Evolutionary conservation across 495 filamentous ascomycete species (phyloP), one percentile per base, ranked within the genome.

Genomic region (Penicillium lividum): DNA sequence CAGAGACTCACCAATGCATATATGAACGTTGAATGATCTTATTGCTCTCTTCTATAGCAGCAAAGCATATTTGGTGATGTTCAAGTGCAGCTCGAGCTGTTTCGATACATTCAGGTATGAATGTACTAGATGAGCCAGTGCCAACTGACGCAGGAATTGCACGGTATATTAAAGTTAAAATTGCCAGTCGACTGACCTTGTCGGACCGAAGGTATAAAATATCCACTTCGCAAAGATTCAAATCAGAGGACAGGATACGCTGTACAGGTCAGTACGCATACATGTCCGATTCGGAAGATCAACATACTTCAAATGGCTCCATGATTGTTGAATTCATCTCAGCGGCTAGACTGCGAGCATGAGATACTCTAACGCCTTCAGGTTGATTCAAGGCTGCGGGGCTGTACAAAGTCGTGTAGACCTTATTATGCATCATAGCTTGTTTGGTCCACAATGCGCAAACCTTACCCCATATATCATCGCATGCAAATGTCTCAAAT

Each of bases 341-440:
- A 6, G 58, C 53, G 27, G 71, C 74, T n/a, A 79, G 48, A 11
- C 54, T 61, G 7, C 65, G 63, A 0, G 75, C 77, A 51, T 70
- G 64, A 4, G 59, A 53, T 5, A 68, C 67, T 11, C 85, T 73
- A 31, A 82, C 72, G 13, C 66, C 67, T 36, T 78, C 77, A 2
- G 78, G 70, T 50, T 77, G 76, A 0, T 73, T 71, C 46, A 89
- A 66, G 4, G 84, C 85, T 0, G 76, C 78, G 4, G 85, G 85
- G 52, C 82, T 85, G 60, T 87, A 89, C 29, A 89, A 68, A 28
- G 79, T 71, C 52, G 84, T 80, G 60, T 88, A 88, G 5, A 81
- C 77, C 15, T 76, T 72, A 5, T 82, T 81, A 42, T 84, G 78
- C n/a, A 88, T 77, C 16, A 75, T 77, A 33, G 80, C 80, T 31